These are phyloP conservation scores for Alternaria sp. DNA, from an alignment of 2,329 filamentous ascomycete species.

Conservation along the genomic window DNA sequence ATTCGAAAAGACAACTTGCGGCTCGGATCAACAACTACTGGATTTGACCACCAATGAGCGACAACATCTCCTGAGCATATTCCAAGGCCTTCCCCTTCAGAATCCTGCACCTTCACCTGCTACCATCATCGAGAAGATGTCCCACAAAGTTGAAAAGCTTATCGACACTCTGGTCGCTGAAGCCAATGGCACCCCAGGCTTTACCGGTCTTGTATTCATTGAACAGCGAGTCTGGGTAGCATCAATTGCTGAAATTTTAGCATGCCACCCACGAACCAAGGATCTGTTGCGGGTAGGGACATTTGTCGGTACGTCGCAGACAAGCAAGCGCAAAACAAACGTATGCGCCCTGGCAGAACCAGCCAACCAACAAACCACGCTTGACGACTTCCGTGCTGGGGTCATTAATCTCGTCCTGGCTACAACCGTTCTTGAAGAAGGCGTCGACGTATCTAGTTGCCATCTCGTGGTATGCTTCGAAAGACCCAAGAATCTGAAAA, in stretches of 20 bases:
- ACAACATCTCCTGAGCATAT: constrained; percentile 38
- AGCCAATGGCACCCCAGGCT: constrained; percentile 26
- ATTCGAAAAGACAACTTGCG: constrained; percentile 23
- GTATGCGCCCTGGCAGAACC: constrained; percentile 59
- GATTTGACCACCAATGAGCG: constrained; percentile 46
- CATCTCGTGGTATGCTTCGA: constrained; percentile 71
- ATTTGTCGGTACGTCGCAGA: constrained; percentile 61
- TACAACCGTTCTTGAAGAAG: constrained; percentile 66
- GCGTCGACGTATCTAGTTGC: constrained; percentile 68
- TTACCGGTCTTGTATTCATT: constrained; percentile 56
- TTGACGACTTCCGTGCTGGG: constrained; percentile 62
- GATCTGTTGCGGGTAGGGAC: constrained; percentile 52
- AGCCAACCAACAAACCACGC: constrained; percentile 57
- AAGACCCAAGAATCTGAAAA: constrained; percentile 65
- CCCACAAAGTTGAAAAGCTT: constrained; percentile 46
- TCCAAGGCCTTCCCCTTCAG: constrained; percentile 22
- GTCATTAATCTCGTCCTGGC: constrained; percentile 64
- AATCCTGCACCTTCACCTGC: not conserved
- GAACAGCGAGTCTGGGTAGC: constrained; percentile 54
- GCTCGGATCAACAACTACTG: constrained; percentile 30
- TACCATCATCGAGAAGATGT: constrained; percentile 31
- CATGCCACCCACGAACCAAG: constrained; percentile 36
- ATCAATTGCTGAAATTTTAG: constrained; percentile 50
- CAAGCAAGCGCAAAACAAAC: constrained; percentile 51
- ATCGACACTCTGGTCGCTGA: constrained; percentile 48